Base-by-base conservation (phyloP, 495 filamentous ascomycete genomes). In the Podospora bellae-mahoneyi region DNA sequence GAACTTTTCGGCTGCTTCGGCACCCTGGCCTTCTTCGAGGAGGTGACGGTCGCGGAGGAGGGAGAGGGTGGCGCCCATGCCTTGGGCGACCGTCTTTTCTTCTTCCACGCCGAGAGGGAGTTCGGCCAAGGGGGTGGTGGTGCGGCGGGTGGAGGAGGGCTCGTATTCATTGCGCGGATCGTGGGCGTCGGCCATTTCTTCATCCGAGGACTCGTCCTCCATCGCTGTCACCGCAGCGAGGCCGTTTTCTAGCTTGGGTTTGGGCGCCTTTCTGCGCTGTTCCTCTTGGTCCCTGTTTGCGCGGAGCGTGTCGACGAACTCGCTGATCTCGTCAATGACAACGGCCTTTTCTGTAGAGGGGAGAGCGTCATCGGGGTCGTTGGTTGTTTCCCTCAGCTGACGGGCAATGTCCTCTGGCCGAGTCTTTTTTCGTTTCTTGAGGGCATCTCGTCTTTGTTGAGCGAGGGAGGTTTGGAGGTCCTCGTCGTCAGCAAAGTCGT, bases 301-400 rank as follows among this genome's bases (percentile, higher is more conserved):
- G 71, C 90, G 87, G 64, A 99, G 78, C 70, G 92, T 92, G 20
- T 92, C 89, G 28, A 99, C 92, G 75, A 99, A 99, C 69, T 97
- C 93, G 3, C 92, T 91, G 16, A 94, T 97, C 75, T 98, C 94
- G 70, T 97, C 93, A 66, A 99, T 92, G 16, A 98, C 84, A 13
- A 97, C 82, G 32, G 94, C 94, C 18, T 85, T 86, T 28, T 87
- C 88, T 68, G 27, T 32, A 13, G 89, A 83, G 27, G 78, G 81
- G 1, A 78, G 80, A 1, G 80, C 80, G 5, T 70, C 74, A 15
- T 80, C 78, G 0, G 78, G 54, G 61, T 32, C 59, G 3, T 62
- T 64, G 26, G 83, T 85, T 75, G 96, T 90, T 76, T 97, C 91
- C 65, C 87, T 86, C 32, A 99, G 80, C 71, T 93, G 91, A 60